Base-by-base conservation (phyloP, 2,329 filamentous ascomycete genomes). In the Alternaria hordeiaustralica region DNA sequence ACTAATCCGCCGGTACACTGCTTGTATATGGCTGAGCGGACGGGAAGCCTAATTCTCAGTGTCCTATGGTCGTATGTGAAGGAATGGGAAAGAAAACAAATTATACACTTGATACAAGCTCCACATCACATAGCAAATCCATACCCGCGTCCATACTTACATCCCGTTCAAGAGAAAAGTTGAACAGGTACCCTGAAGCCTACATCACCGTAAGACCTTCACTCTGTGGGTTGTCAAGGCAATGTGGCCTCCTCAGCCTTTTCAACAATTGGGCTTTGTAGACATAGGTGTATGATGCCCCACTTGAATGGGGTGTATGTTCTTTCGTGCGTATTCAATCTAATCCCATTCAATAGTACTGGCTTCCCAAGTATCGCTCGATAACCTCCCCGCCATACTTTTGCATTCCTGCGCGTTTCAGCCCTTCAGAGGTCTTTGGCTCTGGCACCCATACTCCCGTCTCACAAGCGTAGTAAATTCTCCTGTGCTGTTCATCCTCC, bases 381-480 rank as follows among this genome's bases (percentile, higher is more conserved):
- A 63, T 55, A 2, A 11, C 43, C 33, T 63, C 55, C 9, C 54
- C 59, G 12, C 59, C 59, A 15, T 15, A 58, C 54, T 47, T 57
- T 25, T 57, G 28, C 20, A 28, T 18, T 5, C 61, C 61, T 26
- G 61, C 51, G 26, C 51, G 28, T 60, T 43, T 60, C 30, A 63
- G 30, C 10, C 50, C 56, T 53, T 55, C 44, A 10, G 56, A 20
- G 2, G 51, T 60, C 36, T 53, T 30, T 8, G 33, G 21, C 15
- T 63, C 45, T 26, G 61, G 61, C n/a, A 59, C 26, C 56, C 56
- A 63, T 13, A 56, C 45, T 18, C 61, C 61, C 43, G 30, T 47
- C 56, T 60, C 57, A 55, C 58, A 60, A 4, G 51, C 58, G 26
- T 60, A 63, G 51, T 63, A 63, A 25, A 63, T 46, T 15, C 61